Conservation (phyloP, 2,329 filamentous ascomycete genomes). For the Rhytidhysteron rufulum region DNA sequence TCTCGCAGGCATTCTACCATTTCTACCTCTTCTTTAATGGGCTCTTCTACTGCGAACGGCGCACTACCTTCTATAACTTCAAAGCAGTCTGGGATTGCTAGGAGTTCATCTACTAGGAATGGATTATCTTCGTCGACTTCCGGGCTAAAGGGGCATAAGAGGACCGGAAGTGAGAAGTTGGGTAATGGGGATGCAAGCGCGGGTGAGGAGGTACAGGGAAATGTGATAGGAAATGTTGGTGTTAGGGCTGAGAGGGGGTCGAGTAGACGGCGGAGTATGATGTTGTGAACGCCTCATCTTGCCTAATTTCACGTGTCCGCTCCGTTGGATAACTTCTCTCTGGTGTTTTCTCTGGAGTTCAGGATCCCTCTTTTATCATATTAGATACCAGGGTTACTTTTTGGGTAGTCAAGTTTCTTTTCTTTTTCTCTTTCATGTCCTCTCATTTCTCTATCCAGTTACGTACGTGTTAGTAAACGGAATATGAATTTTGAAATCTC, state of each 20-base stretch:
- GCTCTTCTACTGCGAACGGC: conserved; percentile 5
- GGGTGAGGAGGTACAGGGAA: conserved; percentile 8
- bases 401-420: too few species aligned
- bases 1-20: conserved; percentile 32
- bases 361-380: too few species aligned
- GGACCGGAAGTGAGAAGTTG: background rate
- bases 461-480: too few species aligned
- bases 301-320: too few species aligned
- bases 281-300: too few species aligned
- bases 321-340: too few species aligned
- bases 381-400: too few species aligned
- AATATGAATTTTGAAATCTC: too few species aligned
- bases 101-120: conserved; percentile 5
- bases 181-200: conserved; percentile 7
- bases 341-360: too few species aligned
- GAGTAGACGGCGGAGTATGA: conserved; percentile 41
- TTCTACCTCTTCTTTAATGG: conserved; percentile 10
- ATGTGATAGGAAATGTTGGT: too few species aligned
- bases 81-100: conserved; percentile 10
- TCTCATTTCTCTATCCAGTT: too few species aligned
- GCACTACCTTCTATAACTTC: background rate
- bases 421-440: too few species aligned
- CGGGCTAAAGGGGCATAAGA: background rate
- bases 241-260: conserved; percentile 33
- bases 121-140: background rate